Conservation (phyloP, 192 early-diverging fungal species). For the Backusella mclennaniae region DNA sequence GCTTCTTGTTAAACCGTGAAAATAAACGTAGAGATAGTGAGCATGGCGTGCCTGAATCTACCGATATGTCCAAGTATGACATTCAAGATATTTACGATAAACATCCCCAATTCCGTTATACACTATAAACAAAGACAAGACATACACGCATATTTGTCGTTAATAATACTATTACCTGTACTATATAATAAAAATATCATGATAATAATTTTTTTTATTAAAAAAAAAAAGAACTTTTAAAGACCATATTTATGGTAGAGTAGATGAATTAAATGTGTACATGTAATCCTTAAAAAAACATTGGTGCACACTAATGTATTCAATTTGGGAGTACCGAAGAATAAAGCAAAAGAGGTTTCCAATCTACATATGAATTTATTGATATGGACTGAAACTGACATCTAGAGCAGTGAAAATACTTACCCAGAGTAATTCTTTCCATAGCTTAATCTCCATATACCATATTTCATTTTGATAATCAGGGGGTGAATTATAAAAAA, state of each 20-base stretch:
- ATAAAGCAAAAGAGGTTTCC: no score
- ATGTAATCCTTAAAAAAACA: no score
- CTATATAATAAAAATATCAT: neutral
- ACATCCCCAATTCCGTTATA: constrained; percentile 1
- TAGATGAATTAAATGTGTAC: no score
- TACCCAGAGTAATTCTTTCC: neutral
- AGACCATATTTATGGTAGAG: no score
- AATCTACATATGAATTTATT: neutral
- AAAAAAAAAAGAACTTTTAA: no score
- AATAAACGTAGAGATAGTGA: constrained; percentile 28
- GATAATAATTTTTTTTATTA: neutral
- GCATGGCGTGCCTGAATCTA: constrained; percentile 8
- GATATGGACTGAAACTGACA: neutral
- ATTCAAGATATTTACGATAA: constrained; percentile 8
- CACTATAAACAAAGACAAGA: neutral
- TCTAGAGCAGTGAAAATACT: neutral
- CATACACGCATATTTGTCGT: neutral
- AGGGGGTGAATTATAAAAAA: neutral
- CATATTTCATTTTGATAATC: neutral
- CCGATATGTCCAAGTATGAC: neutral
- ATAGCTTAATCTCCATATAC: neutral
- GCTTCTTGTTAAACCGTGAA: constrained; percentile 31
- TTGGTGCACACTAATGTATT: no score
- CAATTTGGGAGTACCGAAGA: no score
- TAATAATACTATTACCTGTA: neutral